Conservation (phyloP, 192 early-diverging fungal species). For the Linnemannia zychae region DNA sequence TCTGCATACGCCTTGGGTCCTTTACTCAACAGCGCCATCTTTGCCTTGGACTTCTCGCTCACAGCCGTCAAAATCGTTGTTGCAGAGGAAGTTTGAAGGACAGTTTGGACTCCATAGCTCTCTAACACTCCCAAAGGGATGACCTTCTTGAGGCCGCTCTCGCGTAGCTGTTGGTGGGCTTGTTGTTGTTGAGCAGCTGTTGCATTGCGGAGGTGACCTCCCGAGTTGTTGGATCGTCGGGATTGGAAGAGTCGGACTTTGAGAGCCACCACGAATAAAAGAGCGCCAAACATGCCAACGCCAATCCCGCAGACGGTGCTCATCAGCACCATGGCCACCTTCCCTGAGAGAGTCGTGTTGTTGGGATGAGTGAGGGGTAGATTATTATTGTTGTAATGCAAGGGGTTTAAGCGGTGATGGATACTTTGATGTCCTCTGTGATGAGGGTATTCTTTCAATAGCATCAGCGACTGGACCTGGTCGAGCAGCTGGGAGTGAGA, state of each 20-base stretch:
- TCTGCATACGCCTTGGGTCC: slow-evolving; percentile 18
- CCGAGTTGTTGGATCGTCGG: slow-evolving; percentile 8
- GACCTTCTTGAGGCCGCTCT: slow-evolving; percentile 22
- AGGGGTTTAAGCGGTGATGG: neutral
- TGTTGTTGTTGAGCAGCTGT: slow-evolving; percentile 12
- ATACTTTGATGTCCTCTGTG: neutral
- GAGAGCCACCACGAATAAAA: slow-evolving; percentile 45
- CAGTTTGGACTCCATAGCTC: slow-evolving; percentile 40
- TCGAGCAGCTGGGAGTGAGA: slow-evolving; percentile 14
- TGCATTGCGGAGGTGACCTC: neutral
- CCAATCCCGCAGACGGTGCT: slow-evolving; percentile 33
- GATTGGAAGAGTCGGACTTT: slow-evolving; percentile 41
- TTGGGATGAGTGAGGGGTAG: neutral
- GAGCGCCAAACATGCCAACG: slow-evolving; percentile 44
- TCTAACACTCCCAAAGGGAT: slow-evolving; percentile 36
- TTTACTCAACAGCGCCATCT: slow-evolving; percentile 3
- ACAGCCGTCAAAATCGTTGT: slow-evolving; percentile 2
- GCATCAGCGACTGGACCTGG: slow-evolving; percentile 14
- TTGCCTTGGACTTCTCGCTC: neutral
- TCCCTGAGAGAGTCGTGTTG: slow-evolving; percentile 10
- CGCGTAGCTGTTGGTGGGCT: slow-evolving; percentile 8
- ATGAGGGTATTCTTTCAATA: slow-evolving; percentile 6
- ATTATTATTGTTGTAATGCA: neutral
- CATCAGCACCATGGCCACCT: slow-evolving; percentile 44
- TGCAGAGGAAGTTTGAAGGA: slow-evolving; percentile 29